Percentiles rank a stretch among this genome's conserved stretches.
phyloP scores from a whole-genome alignment of 108 stramenopile species.

The Skeletonema marinoi region DNA sequence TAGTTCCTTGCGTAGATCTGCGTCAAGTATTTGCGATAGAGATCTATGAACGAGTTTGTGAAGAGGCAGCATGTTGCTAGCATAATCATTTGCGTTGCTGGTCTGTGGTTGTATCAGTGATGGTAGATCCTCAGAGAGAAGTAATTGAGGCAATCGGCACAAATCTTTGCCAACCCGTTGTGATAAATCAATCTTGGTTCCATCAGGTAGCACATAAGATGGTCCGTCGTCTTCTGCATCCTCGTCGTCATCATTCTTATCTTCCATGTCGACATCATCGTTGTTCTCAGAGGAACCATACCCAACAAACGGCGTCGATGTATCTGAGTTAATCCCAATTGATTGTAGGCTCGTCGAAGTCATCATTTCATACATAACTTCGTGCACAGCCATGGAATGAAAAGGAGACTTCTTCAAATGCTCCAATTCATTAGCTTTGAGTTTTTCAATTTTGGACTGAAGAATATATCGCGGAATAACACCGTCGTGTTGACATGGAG shows the following conservation, averaged over 20 bases:
- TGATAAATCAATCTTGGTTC: slow-evolving; percentile 60
- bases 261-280: slow-evolving; percentile 32
- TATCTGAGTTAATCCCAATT: slow-evolving; percentile 10
- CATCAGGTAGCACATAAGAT: slow-evolving; percentile 72
- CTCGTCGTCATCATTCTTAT: slow-evolving; percentile 22
- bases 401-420: slow-evolving; percentile 38
- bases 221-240: slow-evolving; percentile 5
- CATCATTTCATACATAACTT: slow-evolving; percentile 81
- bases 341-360: slow-evolving; percentile 45
- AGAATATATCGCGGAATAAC: slow-evolving; percentile 15
- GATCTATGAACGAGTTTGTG: slow-evolving; percentile 74
- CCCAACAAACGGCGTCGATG: slow-evolving; percentile 18
- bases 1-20: slow-evolving; percentile 83
- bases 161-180: slow-evolving; percentile 65
- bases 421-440: slow-evolving; percentile 6
- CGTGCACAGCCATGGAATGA: slow-evolving; percentile 73
- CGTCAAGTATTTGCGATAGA: slow-evolving; percentile 74
- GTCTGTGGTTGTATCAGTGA: slow-evolving; percentile 30
- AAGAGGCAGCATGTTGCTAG: slow-evolving; percentile 58
- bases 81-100: slow-evolving; percentile 8
- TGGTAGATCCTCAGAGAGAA: slow-evolving; percentile 68
- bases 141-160: slow-evolving; percentile 60
- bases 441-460: slow-evolving; percentile 10
- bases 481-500: slow-evolving; percentile 56
- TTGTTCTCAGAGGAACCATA: slow-evolving; percentile 8